These are phyloP conservation scores for Pseudozyma thailandica DNA, from an alignment of 1,284 basidiomycete genomes.

Conservation along the genomic window DNA sequence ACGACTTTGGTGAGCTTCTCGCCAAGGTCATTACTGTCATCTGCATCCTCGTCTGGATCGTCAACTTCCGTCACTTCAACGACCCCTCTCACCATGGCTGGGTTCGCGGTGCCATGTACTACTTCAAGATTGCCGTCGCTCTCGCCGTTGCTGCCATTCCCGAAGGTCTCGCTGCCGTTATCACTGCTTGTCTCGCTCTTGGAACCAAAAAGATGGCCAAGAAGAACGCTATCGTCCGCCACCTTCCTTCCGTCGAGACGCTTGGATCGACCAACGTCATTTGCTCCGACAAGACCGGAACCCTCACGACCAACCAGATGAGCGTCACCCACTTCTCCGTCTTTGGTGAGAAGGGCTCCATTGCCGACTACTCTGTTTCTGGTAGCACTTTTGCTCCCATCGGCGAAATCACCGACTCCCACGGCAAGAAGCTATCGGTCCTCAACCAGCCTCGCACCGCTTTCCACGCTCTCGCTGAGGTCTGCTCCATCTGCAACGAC, in stretches of 20 bases:
- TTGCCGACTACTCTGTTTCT: constrained; percentile 58
- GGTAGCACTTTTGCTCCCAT: constrained; percentile 62
- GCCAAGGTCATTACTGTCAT: constrained; percentile 67
- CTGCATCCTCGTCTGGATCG: constrained; percentile 67
- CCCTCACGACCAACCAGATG: constrained; percentile 68
- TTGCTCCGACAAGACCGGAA: constrained; percentile 68
- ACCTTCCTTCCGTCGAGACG: constrained; percentile 66
- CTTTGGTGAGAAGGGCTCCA: constrained; percentile 10
- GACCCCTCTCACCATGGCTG: constrained; percentile 66
- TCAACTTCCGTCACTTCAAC: constrained; percentile 66
- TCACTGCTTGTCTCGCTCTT: constrained; percentile 66
- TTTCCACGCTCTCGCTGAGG: constrained; percentile 62
- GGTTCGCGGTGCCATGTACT: constrained; percentile 66
- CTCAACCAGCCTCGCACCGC: constrained; percentile 59
- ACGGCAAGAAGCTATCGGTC: constrained; percentile 31
- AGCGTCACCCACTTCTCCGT: constrained; percentile 61
- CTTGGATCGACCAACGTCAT: constrained; percentile 67
- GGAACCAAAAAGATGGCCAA: constrained; percentile 68
- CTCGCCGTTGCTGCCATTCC: constrained; percentile 68
- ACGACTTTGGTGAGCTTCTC: constrained; percentile 66
- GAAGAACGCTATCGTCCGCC: constrained; percentile 67
- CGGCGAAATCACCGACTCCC: constrained; percentile 49
- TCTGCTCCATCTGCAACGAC: constrained; percentile 66
- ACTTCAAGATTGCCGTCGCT: constrained; percentile 68
- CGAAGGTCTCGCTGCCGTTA: constrained; percentile 66